Percentiles rank a stretch among this genome's conserved stretches.
Evolutionary conservation across 2,329 filamentous ascomycete species (phyloP).

Genomic region (Colletotrichum sp.): DNA sequence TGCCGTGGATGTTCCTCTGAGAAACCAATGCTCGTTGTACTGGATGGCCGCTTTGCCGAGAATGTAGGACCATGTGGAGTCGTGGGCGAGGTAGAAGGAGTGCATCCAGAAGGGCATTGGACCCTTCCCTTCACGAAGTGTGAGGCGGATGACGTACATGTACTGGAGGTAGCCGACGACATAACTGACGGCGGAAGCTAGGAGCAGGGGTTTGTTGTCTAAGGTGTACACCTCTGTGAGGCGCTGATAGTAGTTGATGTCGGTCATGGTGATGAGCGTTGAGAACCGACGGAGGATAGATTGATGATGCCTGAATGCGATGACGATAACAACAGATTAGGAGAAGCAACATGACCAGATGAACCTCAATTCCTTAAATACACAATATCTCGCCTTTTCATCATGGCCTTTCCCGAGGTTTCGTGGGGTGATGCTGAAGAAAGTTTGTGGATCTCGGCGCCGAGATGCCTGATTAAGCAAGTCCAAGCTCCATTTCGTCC

Average conservation of each 20-base stretch:
- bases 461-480: not conserved
- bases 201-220: not conserved
- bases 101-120: slow-evolving; percentile 24
- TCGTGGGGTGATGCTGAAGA: not conserved
- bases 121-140: slow-evolving; percentile 7
- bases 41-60: not conserved
- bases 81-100: slow-evolving; percentile 22
- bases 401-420: not conserved
- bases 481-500: not conserved
- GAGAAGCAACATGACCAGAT: not conserved
- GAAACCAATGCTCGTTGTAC: slow-evolving; percentile 9
- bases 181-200: not conserved
- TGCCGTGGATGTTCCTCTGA: not conserved
- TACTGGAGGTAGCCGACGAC: slow-evolving; percentile 19
- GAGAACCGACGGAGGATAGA: rapidly evolving
- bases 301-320: not conserved
- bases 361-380: not conserved
- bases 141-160: slow-evolving; percentile 14
- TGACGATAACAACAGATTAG: not conserved
- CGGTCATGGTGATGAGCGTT: not conserved
- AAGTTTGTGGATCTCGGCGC: not conserved
- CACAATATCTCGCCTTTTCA: not conserved
- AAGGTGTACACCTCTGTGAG: not conserved
- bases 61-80: slow-evolving; percentile 16
- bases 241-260: not conserved